Evolutionary conservation across 345 rosid genomes (phyloP), one percentile per base, ranked within the genome.

Genomic region (Arabidopsis suecica): DNA sequence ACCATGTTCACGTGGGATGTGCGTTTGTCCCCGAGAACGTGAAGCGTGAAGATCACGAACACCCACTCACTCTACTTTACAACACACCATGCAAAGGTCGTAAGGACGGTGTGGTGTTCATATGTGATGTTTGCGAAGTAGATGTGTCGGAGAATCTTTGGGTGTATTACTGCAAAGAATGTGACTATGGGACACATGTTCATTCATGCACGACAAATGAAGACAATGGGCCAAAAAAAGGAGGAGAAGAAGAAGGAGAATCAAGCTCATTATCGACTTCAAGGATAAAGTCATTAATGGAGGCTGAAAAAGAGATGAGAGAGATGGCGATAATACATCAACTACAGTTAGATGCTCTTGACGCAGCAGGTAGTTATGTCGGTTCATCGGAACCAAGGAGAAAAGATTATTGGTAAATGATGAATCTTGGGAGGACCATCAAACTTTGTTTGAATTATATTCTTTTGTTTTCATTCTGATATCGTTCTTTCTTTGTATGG

Each of bases 151-250:
- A 56, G 13, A 58, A 70, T 58, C 48, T 70, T 13, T 70, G 65
- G 74, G 64, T 57, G 7, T 69, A 44, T 58, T 70, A 56, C 5
- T 70, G 74, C 14, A 57, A 69, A 22, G 14, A 44, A 58, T 70
- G 56, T 45, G 65, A 56, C 9, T 69, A 30, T 57, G 54, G 62
- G 5, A 32, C 54, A 4, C 65, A 58, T 58, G 18, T 56, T 3
- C 28, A 57, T 44, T 56, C 66, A 7, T 58, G 65, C 8, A 4
- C 2, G 1, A 4, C 30, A 28, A 16, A 45, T 9, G 56, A 64
- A 45, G 56, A 47, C 42, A 41, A 8, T 23, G 20, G 41, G 20
- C 12, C 50, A 41, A 61, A 61, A 22, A 25, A 25, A 14, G 13
- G 41, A 61, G 33, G 12, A 60, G 32, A 12, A 22, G 33, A 38